A percentile compares a stretch with the other conserved stretches of the same genome.
Conservation (phyloP, 2,329 filamentous ascomycete species). For the Elsinoe arachidis region DNA sequence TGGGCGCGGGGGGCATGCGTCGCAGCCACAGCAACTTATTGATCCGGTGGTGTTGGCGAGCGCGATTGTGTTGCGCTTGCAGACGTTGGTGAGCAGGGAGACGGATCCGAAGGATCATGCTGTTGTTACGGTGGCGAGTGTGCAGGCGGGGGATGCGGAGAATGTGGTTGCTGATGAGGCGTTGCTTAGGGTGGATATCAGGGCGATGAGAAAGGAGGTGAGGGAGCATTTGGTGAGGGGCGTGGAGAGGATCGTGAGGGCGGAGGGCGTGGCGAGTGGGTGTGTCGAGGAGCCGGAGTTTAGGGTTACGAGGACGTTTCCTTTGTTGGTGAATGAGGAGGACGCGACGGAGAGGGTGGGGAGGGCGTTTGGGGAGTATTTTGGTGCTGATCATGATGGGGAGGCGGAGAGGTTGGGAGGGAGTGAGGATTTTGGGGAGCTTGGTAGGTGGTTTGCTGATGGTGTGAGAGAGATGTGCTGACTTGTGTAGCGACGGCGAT, state of each 20-base stretch:
- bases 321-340: constrained; percentile 46
- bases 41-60: constrained; percentile 53
- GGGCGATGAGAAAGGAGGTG: constrained; percentile 39
- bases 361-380: constrained; percentile 39
- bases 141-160: constrained; percentile 52
- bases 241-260: constrained; percentile 46
- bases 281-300: constrained; percentile 37
- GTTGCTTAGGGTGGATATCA: constrained; percentile 47
- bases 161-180: constrained; percentile 52
- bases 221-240: constrained; percentile 40
- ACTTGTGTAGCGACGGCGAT: constrained; percentile 32
- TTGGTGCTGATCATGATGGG: constrained; percentile 27
- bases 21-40: constrained; percentile 46
- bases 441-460: constrained; percentile 34
- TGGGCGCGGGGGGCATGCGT: constrained; percentile 51
- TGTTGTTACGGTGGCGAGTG: constrained; percentile 50
- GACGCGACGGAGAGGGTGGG: constrained; percentile 35
- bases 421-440: constrained; percentile 51
- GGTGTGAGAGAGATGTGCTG: not conserved
- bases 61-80: constrained; percentile 48
- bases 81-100: constrained; percentile 51
- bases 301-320: constrained; percentile 35
- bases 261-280: constrained; percentile 45
- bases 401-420: constrained; percentile 37
- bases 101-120: constrained; percentile 45